Evolutionary conservation across 169 alveolate species (phyloP).

Genomic region (Besnoitia besnoiti): DNA sequence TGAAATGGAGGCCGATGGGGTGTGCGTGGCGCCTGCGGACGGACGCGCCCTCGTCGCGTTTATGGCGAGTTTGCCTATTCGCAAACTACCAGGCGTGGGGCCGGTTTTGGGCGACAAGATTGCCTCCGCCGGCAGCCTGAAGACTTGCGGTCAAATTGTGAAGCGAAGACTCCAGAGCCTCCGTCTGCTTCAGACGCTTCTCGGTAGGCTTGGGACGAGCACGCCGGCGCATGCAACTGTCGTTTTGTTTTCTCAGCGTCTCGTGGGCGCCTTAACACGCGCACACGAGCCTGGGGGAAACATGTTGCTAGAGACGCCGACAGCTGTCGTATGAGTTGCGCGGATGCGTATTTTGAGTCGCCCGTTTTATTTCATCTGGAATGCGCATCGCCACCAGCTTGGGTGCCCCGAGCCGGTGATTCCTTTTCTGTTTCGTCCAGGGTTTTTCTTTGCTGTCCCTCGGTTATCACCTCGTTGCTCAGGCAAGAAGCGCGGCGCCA

Average conservation of each 20-base stretch:
- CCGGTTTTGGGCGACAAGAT: slow-evolving; percentile 8
- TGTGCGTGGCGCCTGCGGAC: slow-evolving; percentile 48
- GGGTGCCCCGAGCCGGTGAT: too few relatives aligned
- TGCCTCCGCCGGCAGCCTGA: not conserved
- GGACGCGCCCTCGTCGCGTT: slow-evolving; percentile 29
- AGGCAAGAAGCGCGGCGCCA: slow-evolving; percentile 61
- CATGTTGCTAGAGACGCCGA: too few relatives aligned
- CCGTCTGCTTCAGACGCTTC: slow-evolving; percentile 49
- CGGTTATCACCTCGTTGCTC: not conserved
- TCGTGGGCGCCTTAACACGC: too few relatives aligned
- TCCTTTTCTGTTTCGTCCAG: not conserved
- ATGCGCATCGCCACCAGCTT: too few relatives aligned
- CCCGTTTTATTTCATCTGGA: too few relatives aligned
- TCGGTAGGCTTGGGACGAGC: slow-evolving; percentile 32
- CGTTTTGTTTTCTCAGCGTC: too few relatives aligned
- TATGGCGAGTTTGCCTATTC: slow-evolving; percentile 48
- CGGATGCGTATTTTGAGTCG: too few relatives aligned
- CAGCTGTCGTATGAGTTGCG: too few relatives aligned
- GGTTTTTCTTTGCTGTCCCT: not conserved
- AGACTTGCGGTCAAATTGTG: slow-evolving; percentile 37
- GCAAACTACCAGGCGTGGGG: slow-evolving; percentile 58
- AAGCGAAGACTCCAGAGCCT: slow-evolving; percentile 31
- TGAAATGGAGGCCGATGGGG: slow-evolving; percentile 50
- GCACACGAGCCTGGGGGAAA: too few relatives aligned
- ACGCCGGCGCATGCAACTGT: too few relatives aligned